These are phyloP conservation scores for Pecoramyces ruminantium DNA, from an alignment of 192 early-diverging fungal species.

Conservation along the genomic window DNA sequence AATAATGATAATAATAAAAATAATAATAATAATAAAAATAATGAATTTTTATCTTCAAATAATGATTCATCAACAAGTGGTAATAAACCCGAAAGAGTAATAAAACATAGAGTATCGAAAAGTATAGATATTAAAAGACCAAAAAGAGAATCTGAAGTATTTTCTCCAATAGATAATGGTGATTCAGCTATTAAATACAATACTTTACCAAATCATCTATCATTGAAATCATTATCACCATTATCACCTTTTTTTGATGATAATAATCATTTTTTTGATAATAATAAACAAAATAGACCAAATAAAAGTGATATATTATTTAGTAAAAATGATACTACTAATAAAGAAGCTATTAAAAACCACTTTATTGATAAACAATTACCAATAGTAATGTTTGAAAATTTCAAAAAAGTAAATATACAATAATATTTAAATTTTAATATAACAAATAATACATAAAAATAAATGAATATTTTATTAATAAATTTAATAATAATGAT, in stretches of 20 bases:
- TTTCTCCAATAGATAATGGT: background rate
- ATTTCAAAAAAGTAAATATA: background rate
- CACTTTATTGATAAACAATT: background rate
- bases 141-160: background rate
- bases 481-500: too few species aligned
- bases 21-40: too few species aligned
- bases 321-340: background rate
- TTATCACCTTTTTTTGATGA: background rate
- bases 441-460: too few species aligned
- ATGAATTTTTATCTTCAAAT: too few species aligned
- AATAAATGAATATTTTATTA: too few species aligned
- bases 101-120: background rate
- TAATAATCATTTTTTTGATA: background rate
- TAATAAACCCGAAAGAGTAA: background rate
- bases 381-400: background rate
- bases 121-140: background rate
- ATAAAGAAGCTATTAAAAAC: background rate
- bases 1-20: background rate
- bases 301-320: background rate
- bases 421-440: too few species aligned
- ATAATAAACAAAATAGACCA: background rate
- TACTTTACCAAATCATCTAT: background rate
- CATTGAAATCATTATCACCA: background rate
- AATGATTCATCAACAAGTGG: too few species aligned
- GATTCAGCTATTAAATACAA: background rate